Base-by-base conservation (phyloP, 805 yeast genomes). In the Pichia sporocuriosa region DNA sequence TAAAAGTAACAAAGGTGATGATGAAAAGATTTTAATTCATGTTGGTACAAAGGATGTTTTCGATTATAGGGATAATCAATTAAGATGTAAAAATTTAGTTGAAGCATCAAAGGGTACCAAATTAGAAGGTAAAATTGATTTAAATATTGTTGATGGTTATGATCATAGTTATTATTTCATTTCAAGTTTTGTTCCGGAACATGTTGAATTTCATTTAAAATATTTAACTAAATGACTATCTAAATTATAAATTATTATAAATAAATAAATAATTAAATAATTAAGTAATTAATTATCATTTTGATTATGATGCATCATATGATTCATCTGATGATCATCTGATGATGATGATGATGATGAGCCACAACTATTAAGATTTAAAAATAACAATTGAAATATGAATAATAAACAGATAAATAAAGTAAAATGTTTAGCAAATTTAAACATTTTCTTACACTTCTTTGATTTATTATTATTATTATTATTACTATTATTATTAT, bases 101-200 rank as follows among this genome's bases (percentile, higher is more conserved):
- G 74, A 70, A 37, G 82, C 83, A 8, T 70, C 81, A 6, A 68
- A 76, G 51, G 74, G 72, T 24, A 66, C 84, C 1, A 61, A 63
- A 6, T 81, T 81, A 62, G 73, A 73, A 44, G 84, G 78, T 4
- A 69, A 75, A 42, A 70, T 90, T 44, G 67, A 74, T 24, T 61
- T 84, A 37, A 65, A 76, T 23, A 54, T 77, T 27, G 95, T 75
- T 16, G 88, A 84, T 1, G 96, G 89, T 4, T 90, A 79, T 57
- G 97, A 93, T 56, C 98, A 90, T 59, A 81, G 89, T 37, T 90
- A 89, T 68, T 93, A 75, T 63, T 90, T 88, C 60, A 73, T 90
- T 43, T 73, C 89, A 39, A 64, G 85, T 0, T 89, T 88, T 62
- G 82, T 82, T 11, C 81, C 75, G 42, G 84, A 79, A 27, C 97